These are phyloP conservation scores for Phytophthora agathidicida DNA, from an alignment of 352 stramenopile species.

Conservation along the genomic window DNA sequence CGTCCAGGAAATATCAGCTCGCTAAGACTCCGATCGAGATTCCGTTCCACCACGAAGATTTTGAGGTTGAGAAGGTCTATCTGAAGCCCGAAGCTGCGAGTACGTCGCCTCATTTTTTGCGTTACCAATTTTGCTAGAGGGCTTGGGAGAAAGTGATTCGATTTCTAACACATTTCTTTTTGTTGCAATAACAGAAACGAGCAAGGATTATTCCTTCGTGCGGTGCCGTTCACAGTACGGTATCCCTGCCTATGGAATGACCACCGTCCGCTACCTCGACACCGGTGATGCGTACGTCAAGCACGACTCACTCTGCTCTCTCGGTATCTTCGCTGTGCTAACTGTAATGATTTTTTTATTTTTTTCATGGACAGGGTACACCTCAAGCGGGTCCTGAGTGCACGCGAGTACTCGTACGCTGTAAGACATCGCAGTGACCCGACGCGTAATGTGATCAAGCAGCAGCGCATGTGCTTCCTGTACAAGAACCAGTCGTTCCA, in stretches of 20 bases:
- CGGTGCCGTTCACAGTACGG: constrained; percentile 85
- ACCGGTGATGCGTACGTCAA: constrained; percentile 77
- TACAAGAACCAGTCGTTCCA: constrained; percentile 90
- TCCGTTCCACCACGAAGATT: constrained; percentile 84
- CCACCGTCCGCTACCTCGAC: constrained; percentile 80
- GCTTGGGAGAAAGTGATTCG: too few relatives aligned
- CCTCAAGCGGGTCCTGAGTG: constrained; percentile 83
- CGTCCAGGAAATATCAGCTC: constrained; percentile 79
- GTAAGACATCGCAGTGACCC: constrained; percentile 77
- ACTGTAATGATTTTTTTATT: neutral
- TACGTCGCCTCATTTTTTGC: constrained; percentile 17
- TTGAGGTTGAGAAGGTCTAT: constrained; percentile 89
- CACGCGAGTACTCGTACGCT: constrained; percentile 85
- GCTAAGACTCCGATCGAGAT: constrained; percentile 55
- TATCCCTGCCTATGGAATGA: constrained; percentile 87
- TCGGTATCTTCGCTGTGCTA: constrained; percentile 1
- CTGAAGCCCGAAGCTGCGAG: constrained; percentile 71
- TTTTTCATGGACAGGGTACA: constrained; percentile 55
- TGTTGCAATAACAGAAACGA: constrained; percentile 47
- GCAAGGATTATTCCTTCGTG: constrained; percentile 89
- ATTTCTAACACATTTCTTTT: too few relatives aligned
- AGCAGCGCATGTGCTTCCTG: constrained; percentile 88
- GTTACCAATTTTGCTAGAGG: neutral
- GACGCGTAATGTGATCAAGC: constrained; percentile 82
- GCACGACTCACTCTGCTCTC: neutral